Percentiles rank a stretch among this genome's conserved stretches.
Conservation (phyloP, 208 protist species). For the Hexamita inflata region DNA sequence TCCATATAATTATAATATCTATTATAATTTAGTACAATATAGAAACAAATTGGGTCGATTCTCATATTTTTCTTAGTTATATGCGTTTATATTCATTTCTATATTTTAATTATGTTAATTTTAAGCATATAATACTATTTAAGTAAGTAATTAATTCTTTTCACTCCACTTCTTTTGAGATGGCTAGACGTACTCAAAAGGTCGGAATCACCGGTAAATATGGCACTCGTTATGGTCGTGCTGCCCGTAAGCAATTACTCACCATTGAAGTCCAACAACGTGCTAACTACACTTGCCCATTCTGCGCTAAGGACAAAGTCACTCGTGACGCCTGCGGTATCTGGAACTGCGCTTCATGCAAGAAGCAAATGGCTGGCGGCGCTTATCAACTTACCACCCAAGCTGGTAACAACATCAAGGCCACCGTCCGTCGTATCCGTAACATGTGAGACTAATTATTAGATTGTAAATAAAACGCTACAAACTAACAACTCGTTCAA, state of each 20-base stretch:
- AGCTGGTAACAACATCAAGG: slow-evolving; percentile 69
- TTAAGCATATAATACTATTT: no score
- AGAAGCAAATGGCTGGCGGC: slow-evolving; percentile 83
- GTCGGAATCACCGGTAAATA: slow-evolving; percentile 97
- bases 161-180: no score
- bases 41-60: no score
- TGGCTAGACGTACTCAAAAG: slow-evolving; percentile 87
- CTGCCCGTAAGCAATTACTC: slow-evolving; percentile 91
- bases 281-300: slow-evolving; percentile 87
- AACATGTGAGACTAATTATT: slow-evolving; percentile 47
- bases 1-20: no score
- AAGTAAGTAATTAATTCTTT: no score
- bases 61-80: no score
- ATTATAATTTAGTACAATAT: no score
- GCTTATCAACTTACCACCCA: slow-evolving; percentile 76
- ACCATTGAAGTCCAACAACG: slow-evolving; percentile 94
- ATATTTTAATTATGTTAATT: no score
- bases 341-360: slow-evolving; percentile 88
- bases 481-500: no score
- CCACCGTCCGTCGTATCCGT: slow-evolving; percentile 86
- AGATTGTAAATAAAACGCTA: no score
- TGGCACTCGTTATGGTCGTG: slow-evolving; percentile 92
- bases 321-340: slow-evolving; percentile 86
- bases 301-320: slow-evolving; percentile 88
- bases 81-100: no score